Base-by-base conservation (phyloP, 805 yeast genomes). In the Jamesozyma lodderae region DNA sequence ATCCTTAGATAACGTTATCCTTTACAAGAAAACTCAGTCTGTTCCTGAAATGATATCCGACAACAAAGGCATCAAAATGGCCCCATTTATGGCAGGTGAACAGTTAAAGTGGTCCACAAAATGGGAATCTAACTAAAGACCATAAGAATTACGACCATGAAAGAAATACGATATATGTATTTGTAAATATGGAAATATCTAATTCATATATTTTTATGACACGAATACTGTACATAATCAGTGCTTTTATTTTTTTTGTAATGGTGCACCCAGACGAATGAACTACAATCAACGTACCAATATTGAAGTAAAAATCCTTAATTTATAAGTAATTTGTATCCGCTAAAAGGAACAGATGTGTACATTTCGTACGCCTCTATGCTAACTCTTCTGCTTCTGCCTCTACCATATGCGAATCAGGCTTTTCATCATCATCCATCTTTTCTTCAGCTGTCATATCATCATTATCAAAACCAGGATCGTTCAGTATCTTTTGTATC, bases 51-150 rank as follows among this genome's bases (percentile, higher is more conserved):
- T 67, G 1, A 63, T 80, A 33, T 52, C 64, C 4, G 66, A 60
- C 44, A 67, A 64, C 11, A 60, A 69, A 22, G 68, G 64, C 3
- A 54, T 74, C 21, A 72, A 67, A 11, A 79, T 82, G 24, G 90
- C 86, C 14, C 97, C 96, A 7, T 90, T 90, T 70, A 71, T 69
- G 49, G 87, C 96, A 6, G 95, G 95, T 14, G 77, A 81, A 37
- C 70, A 67, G 40, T 68, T 90, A 35, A 53, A 67, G 23, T 90
- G 94, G 86, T 60, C 75, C 8, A 72, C 76, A 4, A 82, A 80
- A 60, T 88, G 96, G 96, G 59, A 33, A 15, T 35, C 36, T 24
- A 10, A 24, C 13, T 28, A 35, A 15, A n/a, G 13, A 16, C n/a
- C n/a, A n/a, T n/a, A n/a, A n/a, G n/a, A n/a, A n/a, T n/a, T n/a